phyloP scores from a whole-genome alignment of 2,329 filamentous ascomycete species.

The Sclerotinia minor region DNA sequence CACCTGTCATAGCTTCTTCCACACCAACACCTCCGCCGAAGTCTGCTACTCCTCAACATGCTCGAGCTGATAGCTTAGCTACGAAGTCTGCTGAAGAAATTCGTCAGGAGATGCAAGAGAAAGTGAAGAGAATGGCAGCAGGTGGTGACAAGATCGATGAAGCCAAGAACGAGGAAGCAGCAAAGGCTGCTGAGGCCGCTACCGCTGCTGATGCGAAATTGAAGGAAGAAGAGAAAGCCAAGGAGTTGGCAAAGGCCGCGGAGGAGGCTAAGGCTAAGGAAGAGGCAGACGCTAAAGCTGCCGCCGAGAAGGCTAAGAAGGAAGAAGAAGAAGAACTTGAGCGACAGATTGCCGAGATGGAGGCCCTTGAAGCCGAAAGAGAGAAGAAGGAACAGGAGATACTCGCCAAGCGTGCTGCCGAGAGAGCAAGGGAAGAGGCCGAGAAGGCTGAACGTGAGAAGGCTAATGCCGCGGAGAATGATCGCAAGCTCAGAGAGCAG shows the following conservation, averaged over 20 bases:
- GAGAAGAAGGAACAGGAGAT: slow-evolving; percentile 43
- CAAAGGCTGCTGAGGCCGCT: slow-evolving; percentile 41
- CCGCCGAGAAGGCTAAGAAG: slow-evolving; percentile 42
- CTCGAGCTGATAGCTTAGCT: slow-evolving; percentile 67
- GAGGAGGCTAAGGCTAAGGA: slow-evolving; percentile 44
- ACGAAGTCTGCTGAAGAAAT: slow-evolving; percentile 79
- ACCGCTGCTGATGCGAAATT: slow-evolving; percentile 39
- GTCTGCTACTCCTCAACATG: slow-evolving; percentile 64
- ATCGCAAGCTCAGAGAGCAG: slow-evolving; percentile 68
- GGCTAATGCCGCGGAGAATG: slow-evolving; percentile 55
- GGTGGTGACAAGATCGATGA: slow-evolving; percentile 43
- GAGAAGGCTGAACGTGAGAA: slow-evolving; percentile 49
- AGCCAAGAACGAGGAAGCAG: slow-evolving; percentile 41
- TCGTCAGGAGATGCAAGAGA: slow-evolving; percentile 72
- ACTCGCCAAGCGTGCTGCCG: slow-evolving; percentile 37
- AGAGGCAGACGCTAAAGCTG: slow-evolving; percentile 40
- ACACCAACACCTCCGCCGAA: slow-evolving; percentile 80
- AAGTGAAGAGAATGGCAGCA: slow-evolving; percentile 45
- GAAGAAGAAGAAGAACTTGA: slow-evolving; percentile 58
- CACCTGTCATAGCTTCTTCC: slow-evolving; percentile 62
- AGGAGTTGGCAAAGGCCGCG: slow-evolving; percentile 37
- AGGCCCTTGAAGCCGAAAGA: slow-evolving; percentile 41
- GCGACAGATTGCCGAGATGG: slow-evolving; percentile 61
- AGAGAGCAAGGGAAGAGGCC: slow-evolving; percentile 45
- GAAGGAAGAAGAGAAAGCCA: slow-evolving; percentile 44